Conservation (phyloP, 345 rosid genomes). For the Abelmoschus esculentus region DNA sequence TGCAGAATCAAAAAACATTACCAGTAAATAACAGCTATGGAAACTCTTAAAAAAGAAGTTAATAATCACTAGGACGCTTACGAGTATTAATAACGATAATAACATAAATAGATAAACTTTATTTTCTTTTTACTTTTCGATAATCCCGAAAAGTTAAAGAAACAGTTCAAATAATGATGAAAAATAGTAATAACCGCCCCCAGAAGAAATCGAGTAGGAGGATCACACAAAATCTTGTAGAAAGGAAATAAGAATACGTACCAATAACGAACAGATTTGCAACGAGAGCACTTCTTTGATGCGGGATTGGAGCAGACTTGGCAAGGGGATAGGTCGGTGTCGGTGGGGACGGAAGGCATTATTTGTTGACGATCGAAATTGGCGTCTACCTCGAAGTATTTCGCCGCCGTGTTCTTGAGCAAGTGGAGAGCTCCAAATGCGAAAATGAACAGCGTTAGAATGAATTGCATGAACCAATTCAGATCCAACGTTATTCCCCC, state of each 20-base stretch:
- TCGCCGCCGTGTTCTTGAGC: constrained; percentile 69
- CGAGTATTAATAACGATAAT: neutral
- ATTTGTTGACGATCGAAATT: constrained; percentile 40
- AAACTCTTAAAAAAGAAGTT: neutral
- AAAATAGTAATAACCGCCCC: neutral
- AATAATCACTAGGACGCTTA: constrained; percentile 1
- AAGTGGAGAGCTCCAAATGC: constrained; percentile 50
- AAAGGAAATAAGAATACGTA: neutral
- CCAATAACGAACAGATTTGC: constrained; percentile 56
- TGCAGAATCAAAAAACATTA: neutral
- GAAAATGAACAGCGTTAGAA: constrained; percentile 44
- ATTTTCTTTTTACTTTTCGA: neutral
- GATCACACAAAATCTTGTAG: neutral
- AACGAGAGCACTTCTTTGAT: constrained; percentile 43
- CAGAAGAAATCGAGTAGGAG: neutral
- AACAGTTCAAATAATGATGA: neutral
- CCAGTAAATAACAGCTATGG: neutral
- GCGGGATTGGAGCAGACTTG: constrained; percentile 32
- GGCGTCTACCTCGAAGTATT: constrained; percentile 83
- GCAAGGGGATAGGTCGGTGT: constrained; percentile 12
- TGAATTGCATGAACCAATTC: constrained; percentile 58
- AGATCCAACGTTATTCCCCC: constrained; percentile 64
- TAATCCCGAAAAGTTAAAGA: neutral
- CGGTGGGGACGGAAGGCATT: constrained; percentile 11
- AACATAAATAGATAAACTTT: neutral